A percentile compares a stretch with the other conserved stretches of the same genome.
Conservation (phyloP, 2,329 filamentous ascomycete genomes). For the Pseudogymnoascus sp. region DNA sequence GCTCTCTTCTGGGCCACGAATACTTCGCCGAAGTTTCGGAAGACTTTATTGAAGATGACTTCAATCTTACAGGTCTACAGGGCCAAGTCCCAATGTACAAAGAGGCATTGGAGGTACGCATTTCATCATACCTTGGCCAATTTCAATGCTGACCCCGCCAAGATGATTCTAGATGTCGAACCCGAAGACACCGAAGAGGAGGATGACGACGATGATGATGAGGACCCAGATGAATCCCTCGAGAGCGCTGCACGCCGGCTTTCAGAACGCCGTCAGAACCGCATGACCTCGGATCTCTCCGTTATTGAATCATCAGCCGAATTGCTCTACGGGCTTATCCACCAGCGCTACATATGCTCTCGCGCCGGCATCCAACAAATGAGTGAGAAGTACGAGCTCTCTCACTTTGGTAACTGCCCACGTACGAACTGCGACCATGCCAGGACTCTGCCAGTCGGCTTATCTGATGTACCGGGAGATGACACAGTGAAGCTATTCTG, state of each 20-base stretch:
- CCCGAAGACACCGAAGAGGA: slow-evolving; percentile 87
- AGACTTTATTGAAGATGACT: slow-evolving; percentile 99
- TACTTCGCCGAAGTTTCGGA: slow-evolving; percentile 99
- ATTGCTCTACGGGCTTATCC: slow-evolving; percentile 94
- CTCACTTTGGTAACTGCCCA: slow-evolving; percentile 94
- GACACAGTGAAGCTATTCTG: slow-evolving; percentile 99
- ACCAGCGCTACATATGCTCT: slow-evolving; percentile 97
- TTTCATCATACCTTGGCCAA: not conserved
- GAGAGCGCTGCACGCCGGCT: slow-evolving; percentile 41
- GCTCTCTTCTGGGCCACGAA: slow-evolving; percentile 89
- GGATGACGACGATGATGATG: slow-evolving; percentile 55
- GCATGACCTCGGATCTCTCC: slow-evolving; percentile 85
- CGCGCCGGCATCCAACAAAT: slow-evolving; percentile 96
- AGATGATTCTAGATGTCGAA: slow-evolving; percentile 98
- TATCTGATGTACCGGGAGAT: slow-evolving; percentile 89
- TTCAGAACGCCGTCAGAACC: slow-evolving; percentile 65
- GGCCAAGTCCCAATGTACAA: slow-evolving; percentile 98
- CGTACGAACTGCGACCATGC: slow-evolving; percentile 85
- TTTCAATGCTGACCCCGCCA: slow-evolving; percentile 17
- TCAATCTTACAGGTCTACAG: slow-evolving; percentile 93
- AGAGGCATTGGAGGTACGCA: slow-evolving; percentile 74
- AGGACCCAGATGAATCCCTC: slow-evolving; percentile 58
- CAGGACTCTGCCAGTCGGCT: slow-evolving; percentile 83
- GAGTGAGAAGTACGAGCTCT: slow-evolving; percentile 97
- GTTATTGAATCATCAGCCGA: slow-evolving; percentile 98